Percentiles rank a stretch among this genome's conserved stretches.
phyloP scores from a whole-genome alignment of 805 yeast species.

The Yarrowia divulgata region DNA sequence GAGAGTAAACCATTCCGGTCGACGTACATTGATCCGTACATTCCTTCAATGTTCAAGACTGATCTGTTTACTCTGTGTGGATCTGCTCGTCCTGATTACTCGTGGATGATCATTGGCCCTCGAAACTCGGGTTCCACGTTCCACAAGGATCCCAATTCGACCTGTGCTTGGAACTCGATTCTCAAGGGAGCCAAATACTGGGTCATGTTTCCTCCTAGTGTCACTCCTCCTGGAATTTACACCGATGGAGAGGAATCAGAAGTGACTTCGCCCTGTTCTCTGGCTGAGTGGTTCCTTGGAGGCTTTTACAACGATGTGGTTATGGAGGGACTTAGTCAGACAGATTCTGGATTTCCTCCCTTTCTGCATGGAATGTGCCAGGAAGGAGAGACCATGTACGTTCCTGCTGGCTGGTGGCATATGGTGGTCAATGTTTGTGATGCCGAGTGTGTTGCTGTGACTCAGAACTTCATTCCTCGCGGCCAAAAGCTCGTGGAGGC shows the following conservation, averaged over 20 bases:
- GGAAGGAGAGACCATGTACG: slow-evolving; percentile 85
- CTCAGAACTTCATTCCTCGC: slow-evolving; percentile 85
- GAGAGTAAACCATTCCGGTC: neutral
- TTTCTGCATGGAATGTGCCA: slow-evolving; percentile 74
- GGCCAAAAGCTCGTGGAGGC: slow-evolving; percentile 65
- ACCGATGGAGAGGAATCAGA: slow-evolving; percentile 71
- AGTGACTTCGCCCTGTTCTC: slow-evolving; percentile 89
- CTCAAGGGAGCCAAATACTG: slow-evolving; percentile 79
- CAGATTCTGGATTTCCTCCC: slow-evolving; percentile 41
- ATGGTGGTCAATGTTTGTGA: slow-evolving; percentile 72
- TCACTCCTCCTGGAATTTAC: slow-evolving; percentile 89
- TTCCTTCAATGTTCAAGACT: slow-evolving; percentile 43
- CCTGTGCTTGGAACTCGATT: slow-evolving; percentile 89
- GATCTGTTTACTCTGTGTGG: slow-evolving; percentile 41
- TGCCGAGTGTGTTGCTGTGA: slow-evolving; percentile 72
- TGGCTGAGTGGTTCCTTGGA: slow-evolving; percentile 88
- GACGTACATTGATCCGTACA: slow-evolving; percentile 17
- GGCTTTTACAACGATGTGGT: slow-evolving; percentile 63
- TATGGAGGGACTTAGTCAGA: neutral
- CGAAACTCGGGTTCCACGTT: slow-evolving; percentile 84
- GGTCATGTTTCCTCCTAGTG: slow-evolving; percentile 85
- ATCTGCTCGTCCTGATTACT: slow-evolving; percentile 74
- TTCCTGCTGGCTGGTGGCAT: slow-evolving; percentile 99
- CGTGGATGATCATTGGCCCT: slow-evolving; percentile 93
- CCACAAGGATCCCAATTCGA: slow-evolving; percentile 91